These are phyloP conservation scores for Maudiozyma serrabonitensis DNA, from an alignment of 805 yeast species.

Conservation along the genomic window DNA sequence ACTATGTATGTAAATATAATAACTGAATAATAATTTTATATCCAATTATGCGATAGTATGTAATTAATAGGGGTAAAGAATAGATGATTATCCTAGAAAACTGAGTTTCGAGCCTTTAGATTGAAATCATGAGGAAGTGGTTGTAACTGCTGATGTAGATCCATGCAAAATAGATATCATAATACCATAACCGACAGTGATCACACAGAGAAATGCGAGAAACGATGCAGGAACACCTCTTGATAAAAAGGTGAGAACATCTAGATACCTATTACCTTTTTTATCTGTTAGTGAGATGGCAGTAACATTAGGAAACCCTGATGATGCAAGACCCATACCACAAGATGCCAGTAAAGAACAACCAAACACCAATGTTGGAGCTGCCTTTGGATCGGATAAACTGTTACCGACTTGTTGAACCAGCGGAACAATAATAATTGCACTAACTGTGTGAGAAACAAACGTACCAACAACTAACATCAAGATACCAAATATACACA, in stretches of 20 bases:
- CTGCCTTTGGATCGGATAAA: slow-evolving; percentile 64
- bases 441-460: slow-evolving; percentile 95
- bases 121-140: background rate
- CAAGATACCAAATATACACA: slow-evolving; percentile 73
- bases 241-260: slow-evolving; percentile 71
- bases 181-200: slow-evolving; percentile 75
- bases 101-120: background rate
- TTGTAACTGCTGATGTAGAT: background rate
- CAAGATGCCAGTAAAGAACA: slow-evolving; percentile 67
- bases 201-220: slow-evolving; percentile 59
- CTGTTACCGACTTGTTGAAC: slow-evolving; percentile 78
- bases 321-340: slow-evolving; percentile 96
- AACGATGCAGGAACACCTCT: slow-evolving; percentile 87
- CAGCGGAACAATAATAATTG: slow-evolving; percentile 81
- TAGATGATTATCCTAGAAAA: background rate
- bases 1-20: background rate
- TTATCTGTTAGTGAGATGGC: slow-evolving; percentile 92
- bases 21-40: no score
- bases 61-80: background rate
- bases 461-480: slow-evolving; percentile 86
- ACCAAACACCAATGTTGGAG: slow-evolving; percentile 33
- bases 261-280: slow-evolving; percentile 75
- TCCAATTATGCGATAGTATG: no score
- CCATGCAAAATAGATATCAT: slow-evolving; percentile 38
- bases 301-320: slow-evolving; percentile 96